phyloP scores from a whole-genome alignment of 139 green algal species.

The Tetradesmus lagerheimii region DNA sequence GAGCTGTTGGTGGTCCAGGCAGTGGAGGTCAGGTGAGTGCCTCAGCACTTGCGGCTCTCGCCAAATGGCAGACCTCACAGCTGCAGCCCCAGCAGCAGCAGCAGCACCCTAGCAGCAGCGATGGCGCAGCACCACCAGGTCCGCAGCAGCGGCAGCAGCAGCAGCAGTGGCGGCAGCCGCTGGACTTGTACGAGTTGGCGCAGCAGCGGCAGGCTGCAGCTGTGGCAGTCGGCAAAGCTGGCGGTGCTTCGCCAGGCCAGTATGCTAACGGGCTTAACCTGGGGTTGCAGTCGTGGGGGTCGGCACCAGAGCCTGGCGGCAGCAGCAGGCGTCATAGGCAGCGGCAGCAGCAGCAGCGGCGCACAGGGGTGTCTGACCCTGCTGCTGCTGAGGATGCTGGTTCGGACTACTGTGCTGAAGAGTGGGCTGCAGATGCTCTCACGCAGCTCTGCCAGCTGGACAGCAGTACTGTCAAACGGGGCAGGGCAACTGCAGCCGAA shows the following conservation, averaged over 20 bases:
- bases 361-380: not conserved
- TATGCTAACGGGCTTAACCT: not conserved
- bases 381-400: conserved; percentile 22
- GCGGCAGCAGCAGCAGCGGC: conserved; percentile 2
- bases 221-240: not conserved
- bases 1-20: not conserved
- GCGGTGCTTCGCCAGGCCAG: not conserved
- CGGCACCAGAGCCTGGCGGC: conserved; percentile 7
- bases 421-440: conserved; percentile 33
- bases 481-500: not conserved
- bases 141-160: not conserved
- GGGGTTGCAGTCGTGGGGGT: not conserved
- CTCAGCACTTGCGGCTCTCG: not conserved
- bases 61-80: not conserved
- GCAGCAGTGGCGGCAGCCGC: conserved; percentile 9
- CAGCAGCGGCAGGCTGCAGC: conserved; percentile 18
- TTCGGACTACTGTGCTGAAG: conserved; percentile 26
- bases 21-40: not conserved
- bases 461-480: not conserved
- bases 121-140: not conserved
- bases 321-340: not conserved
- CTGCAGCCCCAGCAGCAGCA: not conserved
- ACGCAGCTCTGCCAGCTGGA: conserved; percentile 5
- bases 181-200: not conserved
- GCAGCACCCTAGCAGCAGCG: not conserved